Base-by-base conservation (phyloP, 768 basidiomycete species). In the Psilocybe azurescens region DNA sequence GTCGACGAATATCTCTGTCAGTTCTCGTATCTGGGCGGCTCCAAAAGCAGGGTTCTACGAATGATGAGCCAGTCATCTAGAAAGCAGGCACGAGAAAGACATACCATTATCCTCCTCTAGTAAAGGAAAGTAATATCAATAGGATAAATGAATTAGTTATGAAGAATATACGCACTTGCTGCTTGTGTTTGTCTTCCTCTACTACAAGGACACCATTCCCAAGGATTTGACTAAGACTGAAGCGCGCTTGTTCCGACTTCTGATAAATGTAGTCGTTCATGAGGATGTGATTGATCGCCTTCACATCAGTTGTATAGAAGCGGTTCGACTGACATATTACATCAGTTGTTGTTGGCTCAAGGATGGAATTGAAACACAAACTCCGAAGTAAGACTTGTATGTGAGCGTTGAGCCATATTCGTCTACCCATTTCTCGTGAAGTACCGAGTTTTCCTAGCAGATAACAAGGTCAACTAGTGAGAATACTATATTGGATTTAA, bases 41-140 rank as follows among this genome's bases (percentile, higher is more conserved):
- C 88, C 87, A 65, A 91, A 91, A 0, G 88, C 88, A 11, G 89
- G 88, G 63, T 89, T 90, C 88, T 84, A 52, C 36, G 52, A 20
- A 8, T 13, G 41, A 10, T 44, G 24, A 50, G 10, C 11, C n/a
- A 55, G 1, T 53, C 14, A 57, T 39, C n/a, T 16, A 5, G 14
- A 44, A 44, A 44, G 11, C 14, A 44, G 1, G 14, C 38, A 32
- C 11, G 9, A 41, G 53, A 14, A 14, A 5, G n/a, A 24, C 53
- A 46, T 60, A 81, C 82, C 81, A 83, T 81, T 20, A 83, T 73
- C 64, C 70, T 79, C 20, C 83, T 72, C 80, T 83, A 54, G 11
- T 33, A 11, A 53, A 18, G 24, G 24, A 24, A 2, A 24, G 2
- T 2, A 24, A 24, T 24, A 24, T 13, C n/a, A 18, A 11, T 49